Conservation (phyloP, 345 rosid species). For the Salix caprea region DNA sequence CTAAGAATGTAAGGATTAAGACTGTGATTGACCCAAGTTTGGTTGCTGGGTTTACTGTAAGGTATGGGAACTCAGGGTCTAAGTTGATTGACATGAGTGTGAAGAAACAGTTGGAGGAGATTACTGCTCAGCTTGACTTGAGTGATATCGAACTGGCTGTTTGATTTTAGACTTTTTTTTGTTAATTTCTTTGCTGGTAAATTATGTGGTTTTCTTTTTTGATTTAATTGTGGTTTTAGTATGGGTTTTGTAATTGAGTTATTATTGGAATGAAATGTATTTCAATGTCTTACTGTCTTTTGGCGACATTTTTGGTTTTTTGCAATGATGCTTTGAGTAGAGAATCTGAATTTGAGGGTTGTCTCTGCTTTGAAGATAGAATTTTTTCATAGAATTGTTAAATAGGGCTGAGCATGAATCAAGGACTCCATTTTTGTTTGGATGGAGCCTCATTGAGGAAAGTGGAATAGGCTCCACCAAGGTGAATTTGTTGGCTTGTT, state of each 20-base stretch:
- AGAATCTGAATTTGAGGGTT: too few relatives aligned
- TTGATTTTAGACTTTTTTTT: slow-evolving; percentile 13
- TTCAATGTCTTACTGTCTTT: background rate
- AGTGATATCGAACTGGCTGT: slow-evolving; percentile 61
- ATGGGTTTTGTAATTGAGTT: background rate
- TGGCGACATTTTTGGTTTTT: too few relatives aligned
- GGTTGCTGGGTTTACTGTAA: slow-evolving; percentile 86
- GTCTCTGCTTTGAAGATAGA: too few relatives aligned
- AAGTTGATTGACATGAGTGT: slow-evolving; percentile 92
- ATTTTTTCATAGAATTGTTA: too few relatives aligned
- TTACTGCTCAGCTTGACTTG: slow-evolving; percentile 72
- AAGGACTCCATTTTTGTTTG: too few relatives aligned
- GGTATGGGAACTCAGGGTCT: slow-evolving; percentile 73
- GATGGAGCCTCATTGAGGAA: too few relatives aligned
- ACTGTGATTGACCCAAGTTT: slow-evolving; percentile 64
- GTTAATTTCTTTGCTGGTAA: background rate
- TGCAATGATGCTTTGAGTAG: too few relatives aligned
- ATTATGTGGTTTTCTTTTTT: background rate
- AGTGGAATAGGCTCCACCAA: too few relatives aligned
- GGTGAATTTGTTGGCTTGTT: too few relatives aligned
- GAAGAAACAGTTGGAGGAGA: slow-evolving; percentile 89
- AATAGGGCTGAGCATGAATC: too few relatives aligned
- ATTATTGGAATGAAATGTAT: background rate
- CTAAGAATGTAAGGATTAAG: slow-evolving; percentile 83
- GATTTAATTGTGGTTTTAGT: background rate